Base-by-base conservation (phyloP, 2,329 filamentous ascomycete genomes). In the Xylaria sp. region DNA sequence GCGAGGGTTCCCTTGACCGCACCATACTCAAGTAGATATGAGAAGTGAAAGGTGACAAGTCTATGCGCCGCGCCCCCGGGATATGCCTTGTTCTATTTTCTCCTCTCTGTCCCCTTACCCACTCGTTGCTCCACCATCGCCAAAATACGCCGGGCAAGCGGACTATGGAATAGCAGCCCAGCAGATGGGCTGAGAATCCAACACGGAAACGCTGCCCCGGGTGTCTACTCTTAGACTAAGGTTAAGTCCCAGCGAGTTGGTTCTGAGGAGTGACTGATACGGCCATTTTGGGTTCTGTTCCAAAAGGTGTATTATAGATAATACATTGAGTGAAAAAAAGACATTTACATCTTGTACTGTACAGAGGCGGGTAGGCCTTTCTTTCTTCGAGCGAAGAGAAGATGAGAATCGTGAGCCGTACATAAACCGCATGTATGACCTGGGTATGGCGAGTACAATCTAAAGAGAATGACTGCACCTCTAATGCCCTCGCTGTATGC, bases 361-460 rank as follows among this genome's bases (percentile, higher is more conserved):
- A 66, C 63, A 66, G 54, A 43, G 28, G 33, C 54, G 15, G 20
- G 31, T 12, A 10, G 28, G n/a, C 13, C 43, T 51, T 33, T 46
- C 63, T 41, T 58, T 52, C 20, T 33, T 54, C 46, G 31, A 33
- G 10, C 2, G 39, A 33, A 20, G 43, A 48, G n/a, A 49, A 52
- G 7, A 41, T 25, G 20, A 59, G 36, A 46, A 13, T 43, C 13
- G 5, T 10, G 49, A 54, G 39, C 52, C n/a, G n/a, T n/a, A 12
- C 46, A 25, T 48, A n/a, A 31, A 41, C 41, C 43, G 10, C 20
- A 51, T 66, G 58, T 41, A 41, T 59, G 36, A 46, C 41, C 55
- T 60, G 36, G 39, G 60, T 62, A 56, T n/a, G 62, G 41, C 9
- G 52, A 62, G 31, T 39, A 60, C 43, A 65, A 66, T 39, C 59